These are phyloP conservation scores for Myxozyma geophila DNA, from an alignment of 805 yeast genomes.

Conservation along the genomic window DNA sequence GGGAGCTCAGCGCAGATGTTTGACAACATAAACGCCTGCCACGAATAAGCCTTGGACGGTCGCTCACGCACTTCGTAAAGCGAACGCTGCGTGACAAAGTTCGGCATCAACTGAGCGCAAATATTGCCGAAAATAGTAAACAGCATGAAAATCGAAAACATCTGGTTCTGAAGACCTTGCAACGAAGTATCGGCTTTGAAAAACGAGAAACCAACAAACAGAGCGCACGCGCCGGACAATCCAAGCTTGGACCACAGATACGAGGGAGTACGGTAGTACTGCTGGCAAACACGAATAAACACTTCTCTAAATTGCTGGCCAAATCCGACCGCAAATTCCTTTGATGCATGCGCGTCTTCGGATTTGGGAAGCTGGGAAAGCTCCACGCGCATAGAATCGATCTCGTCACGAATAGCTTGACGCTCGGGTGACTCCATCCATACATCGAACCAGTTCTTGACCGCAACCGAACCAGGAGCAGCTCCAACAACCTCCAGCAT, in stretches of 20 bases:
- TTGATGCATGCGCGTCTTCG: slow-evolving; percentile 12
- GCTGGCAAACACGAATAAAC: slow-evolving; percentile 57
- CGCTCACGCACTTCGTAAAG: slow-evolving; percentile 74
- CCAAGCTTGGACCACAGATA: slow-evolving; percentile 61
- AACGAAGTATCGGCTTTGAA: slow-evolving; percentile 64
- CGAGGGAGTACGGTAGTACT: slow-evolving; percentile 66
- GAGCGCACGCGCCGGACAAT: slow-evolving; percentile 56
- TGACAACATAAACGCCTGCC: slow-evolving; percentile 65
- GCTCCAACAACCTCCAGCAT: slow-evolving; percentile 68
- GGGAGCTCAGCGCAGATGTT: slow-evolving; percentile 71
- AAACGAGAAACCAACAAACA: slow-evolving; percentile 72
- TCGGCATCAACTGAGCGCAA: slow-evolving; percentile 66
- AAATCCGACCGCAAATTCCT: slow-evolving; percentile 60
- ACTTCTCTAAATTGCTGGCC: slow-evolving; percentile 52
- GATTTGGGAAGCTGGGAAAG: slow-evolving; percentile 39
- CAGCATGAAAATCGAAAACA: slow-evolving; percentile 77
- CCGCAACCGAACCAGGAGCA: slow-evolving; percentile 46
- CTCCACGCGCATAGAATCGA: slow-evolving; percentile 67
- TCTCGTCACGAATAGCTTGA: slow-evolving; percentile 60
- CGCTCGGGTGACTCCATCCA: slow-evolving; percentile 76
- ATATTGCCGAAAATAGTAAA: slow-evolving; percentile 60
- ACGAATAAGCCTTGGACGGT: slow-evolving; percentile 70
- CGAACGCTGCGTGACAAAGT: slow-evolving; percentile 64
- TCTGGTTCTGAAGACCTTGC: slow-evolving; percentile 80
- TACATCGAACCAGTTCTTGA: slow-evolving; percentile 54